phyloP scores from a whole-genome alignment of 805 yeast species.

The Saccharomycopsis lassenensis region DNA sequence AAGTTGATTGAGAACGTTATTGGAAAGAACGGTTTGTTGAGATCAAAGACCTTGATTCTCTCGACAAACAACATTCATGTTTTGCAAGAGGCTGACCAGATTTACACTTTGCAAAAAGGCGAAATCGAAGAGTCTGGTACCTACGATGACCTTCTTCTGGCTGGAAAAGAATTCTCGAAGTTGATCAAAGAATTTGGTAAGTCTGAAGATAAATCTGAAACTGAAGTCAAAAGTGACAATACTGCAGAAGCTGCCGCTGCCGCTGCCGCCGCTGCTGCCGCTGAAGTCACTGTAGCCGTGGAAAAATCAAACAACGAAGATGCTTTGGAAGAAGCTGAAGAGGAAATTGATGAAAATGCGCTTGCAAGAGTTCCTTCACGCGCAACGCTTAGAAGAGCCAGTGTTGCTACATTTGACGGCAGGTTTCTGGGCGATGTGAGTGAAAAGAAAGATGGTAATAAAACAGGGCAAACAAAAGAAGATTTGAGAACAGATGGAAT shows the following conservation, averaged over 20 bases:
- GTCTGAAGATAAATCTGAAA: slow-evolving; percentile 11
- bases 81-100: slow-evolving; percentile 45
- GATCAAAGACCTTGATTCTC: slow-evolving; percentile 41
- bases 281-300: slow-evolving; percentile 8
- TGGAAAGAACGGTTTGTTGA: slow-evolving; percentile 35
- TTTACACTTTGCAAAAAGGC: slow-evolving; percentile 46
- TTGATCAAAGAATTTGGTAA: slow-evolving; percentile 18
- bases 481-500: slow-evolving; percentile 53
- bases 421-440: slow-evolving; percentile 20
- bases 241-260: slow-evolving; percentile 23
- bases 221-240: slow-evolving; percentile 21
- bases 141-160: slow-evolving; percentile 36
- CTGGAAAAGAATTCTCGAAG: slow-evolving; percentile 22
- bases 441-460: slow-evolving; percentile 20
- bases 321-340: slow-evolving; percentile 11
- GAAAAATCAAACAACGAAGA: slow-evolving; percentile 17
- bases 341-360: slow-evolving; percentile 2
- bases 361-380: slow-evolving; percentile 5
- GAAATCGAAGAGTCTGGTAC: slow-evolving; percentile 48
- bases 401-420: slow-evolving; percentile 48
- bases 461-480: slow-evolving; percentile 39
- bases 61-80: slow-evolving; percentile 51
- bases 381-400: slow-evolving; percentile 43
- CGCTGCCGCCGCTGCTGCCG: slow-evolving; percentile 10
- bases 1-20: slow-evolving; percentile 41